Base-by-base conservation (phyloP, 257 asterid genomes). In the Solanum pinnatisectum region DNA sequence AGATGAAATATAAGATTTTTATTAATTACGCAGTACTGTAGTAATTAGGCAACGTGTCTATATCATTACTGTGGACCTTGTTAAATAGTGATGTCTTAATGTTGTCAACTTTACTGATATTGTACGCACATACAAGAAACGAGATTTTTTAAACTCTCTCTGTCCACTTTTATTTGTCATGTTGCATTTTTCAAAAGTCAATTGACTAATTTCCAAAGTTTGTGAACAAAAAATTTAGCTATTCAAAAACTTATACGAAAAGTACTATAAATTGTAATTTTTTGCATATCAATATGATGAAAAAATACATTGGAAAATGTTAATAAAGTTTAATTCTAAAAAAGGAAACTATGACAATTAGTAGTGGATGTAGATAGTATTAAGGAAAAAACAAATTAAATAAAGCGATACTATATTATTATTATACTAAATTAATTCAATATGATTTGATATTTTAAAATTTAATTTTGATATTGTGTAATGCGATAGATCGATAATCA, bases 101-200 rank as follows among this genome's bases (percentile, higher is more conserved):
- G 6, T 18, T 73, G 25, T 9, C 46, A 1, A 32, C 49, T 10
- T 71, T 32, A 32, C 35, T 74, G 49, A 74, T 5, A 49, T 15
- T 49, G 27, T 18, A 35, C 3, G 27, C 15, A 73, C 25, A 35
- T 35, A 73, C 49, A 35, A 74, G 32, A 74, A 74, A 74, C 7
- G 1, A 20, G 40, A 10, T 30, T 2, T 36, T 73, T 73, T 7
- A 73, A 36, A 1, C 22, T 16, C 52, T 42, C 1, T 52, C 0
- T 0, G 3, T 49, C 8, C 4, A 52, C 1, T 52, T 49, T 49
- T 49, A 49, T 15, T 16, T 52, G 0, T 52, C 3, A 52, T 44
- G 2, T 44, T 44, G 3, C 1, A 3, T 0, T 52, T 52, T 16
- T 52, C 1, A 0, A 16, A 52, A 52, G 9, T 52, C 1, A 16